Conservation (phyloP, 140 eudicot genomes). For the Stevia rebaudiana region DNA sequence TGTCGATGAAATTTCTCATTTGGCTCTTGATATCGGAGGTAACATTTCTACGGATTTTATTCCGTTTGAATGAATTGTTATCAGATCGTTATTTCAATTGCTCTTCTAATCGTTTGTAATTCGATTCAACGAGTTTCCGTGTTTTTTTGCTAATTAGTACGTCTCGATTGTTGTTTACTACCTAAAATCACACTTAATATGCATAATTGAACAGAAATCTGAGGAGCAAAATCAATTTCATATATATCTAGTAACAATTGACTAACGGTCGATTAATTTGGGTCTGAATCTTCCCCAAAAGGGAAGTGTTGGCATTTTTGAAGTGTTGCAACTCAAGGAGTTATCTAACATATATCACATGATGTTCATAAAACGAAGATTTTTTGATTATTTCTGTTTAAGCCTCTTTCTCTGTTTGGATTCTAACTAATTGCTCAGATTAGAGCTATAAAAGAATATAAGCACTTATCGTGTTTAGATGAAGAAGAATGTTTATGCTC, state of each 20-base stretch:
- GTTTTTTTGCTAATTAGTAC: neutral
- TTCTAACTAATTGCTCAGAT: neutral
- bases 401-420: neutral
- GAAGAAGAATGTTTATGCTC: neutral
- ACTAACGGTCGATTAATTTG: conserved; percentile 7
- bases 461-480: neutral
- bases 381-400: neutral
- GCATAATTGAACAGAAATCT: neutral
- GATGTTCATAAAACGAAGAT: neutral
- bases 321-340: neutral
- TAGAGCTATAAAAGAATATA: neutral
- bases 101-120: neutral
- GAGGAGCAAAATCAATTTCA: neutral
- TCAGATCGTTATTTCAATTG: conserved; percentile 10
- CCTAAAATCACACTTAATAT: neutral
- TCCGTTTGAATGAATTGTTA: neutral
- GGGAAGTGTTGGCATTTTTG: neutral
- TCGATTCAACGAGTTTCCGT: conserved; percentile 1
- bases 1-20: conserved; percentile 45
- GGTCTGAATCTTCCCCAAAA: neutral
- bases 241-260: neutral
- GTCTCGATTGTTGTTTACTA: neutral
- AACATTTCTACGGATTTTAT: neutral
- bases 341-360: neutral
- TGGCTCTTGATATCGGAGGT: conserved; percentile 86